phyloP scores from a whole-genome alignment of 108 stramenopile species.

The Cyclostephanos tholiformis region DNA sequence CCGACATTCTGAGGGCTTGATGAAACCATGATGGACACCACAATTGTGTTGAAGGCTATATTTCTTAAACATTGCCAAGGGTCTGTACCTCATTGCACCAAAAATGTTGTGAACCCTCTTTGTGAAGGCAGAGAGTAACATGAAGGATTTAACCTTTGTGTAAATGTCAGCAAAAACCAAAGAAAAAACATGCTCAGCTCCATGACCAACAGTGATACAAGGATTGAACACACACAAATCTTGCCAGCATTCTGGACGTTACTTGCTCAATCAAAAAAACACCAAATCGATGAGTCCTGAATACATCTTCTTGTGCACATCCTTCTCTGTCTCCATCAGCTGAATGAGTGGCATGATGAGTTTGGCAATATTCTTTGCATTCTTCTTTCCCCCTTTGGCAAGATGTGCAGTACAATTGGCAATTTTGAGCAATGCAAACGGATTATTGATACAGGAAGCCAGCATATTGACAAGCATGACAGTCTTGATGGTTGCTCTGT shows the following conservation, averaged over 20 bases:
- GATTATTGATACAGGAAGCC: neutral
- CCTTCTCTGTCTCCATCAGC: neutral
- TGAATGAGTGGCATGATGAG: conserved; percentile 1
- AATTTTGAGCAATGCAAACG: conserved; percentile 3
- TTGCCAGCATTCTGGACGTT: conserved; percentile 20
- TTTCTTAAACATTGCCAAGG: conserved; percentile 2
- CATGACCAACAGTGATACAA: conserved; percentile 14
- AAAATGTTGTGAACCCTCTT: conserved; percentile 6
- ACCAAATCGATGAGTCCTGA: conserved; percentile 15
- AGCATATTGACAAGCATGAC: neutral
- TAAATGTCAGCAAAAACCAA: conserved; percentile 11
- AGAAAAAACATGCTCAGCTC: conserved; percentile 17
- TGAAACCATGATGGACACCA: neutral
- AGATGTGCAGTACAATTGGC: conserved; percentile 3
- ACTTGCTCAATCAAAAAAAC: conserved; percentile 26
- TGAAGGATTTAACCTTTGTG: neutral
- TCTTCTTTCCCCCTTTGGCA: conserved; percentile 13
- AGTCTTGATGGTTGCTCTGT: conserved; percentile 7
- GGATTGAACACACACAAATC: conserved; percentile 11
- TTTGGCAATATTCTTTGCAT: conserved; percentile 9
- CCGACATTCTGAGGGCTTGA: conserved; percentile 15
- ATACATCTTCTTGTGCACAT: too few species aligned
- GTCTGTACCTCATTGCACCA: neutral
- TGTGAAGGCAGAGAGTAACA: neutral
- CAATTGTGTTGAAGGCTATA: neutral